A percentile compares a stretch with the other conserved stretches of the same genome.
Conservation (phyloP, 129 eudicot genomes). For the Chrysanthemum lavandulifolium region DNA sequence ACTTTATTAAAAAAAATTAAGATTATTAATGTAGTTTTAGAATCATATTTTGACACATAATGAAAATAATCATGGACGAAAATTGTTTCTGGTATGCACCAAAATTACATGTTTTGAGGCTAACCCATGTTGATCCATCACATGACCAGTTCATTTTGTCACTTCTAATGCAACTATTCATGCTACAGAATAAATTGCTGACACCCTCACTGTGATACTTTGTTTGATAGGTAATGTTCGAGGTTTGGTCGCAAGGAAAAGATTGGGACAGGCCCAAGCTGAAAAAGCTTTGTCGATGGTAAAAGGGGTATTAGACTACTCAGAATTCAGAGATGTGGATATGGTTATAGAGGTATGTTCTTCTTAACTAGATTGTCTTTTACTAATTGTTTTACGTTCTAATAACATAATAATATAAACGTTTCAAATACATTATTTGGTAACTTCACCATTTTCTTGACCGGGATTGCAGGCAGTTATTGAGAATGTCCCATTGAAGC, state of each 20-base stretch:
- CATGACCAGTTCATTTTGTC: too few species aligned
- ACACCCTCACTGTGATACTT: constrained; percentile 11
- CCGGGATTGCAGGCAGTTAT: constrained; percentile 74
- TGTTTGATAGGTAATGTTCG: constrained; percentile 57
- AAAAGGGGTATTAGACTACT: constrained; percentile 79
- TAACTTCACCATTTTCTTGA: constrained; percentile 5
- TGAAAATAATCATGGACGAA: too few species aligned
- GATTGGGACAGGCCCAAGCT: constrained; percentile 61
- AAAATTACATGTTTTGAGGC: constrained; percentile 2
- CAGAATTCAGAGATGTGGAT: constrained; percentile 79
- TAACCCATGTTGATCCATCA: not conserved
- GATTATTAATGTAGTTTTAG: too few species aligned
- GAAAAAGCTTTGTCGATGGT: constrained; percentile 71
- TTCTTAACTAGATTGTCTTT: constrained; percentile 41
- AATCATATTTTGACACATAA: too few species aligned
- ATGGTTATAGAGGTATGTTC: constrained; percentile 87
- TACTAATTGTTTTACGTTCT: constrained; percentile 27
- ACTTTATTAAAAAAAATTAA: too few species aligned
- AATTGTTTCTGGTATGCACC: too few species aligned
- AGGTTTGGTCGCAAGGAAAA: constrained; percentile 75
- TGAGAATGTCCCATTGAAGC: constrained; percentile 84
- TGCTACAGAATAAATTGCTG: too few species aligned
- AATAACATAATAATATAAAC: constrained; percentile 12
- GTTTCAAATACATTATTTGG: not conserved
- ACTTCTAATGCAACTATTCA: too few species aligned